Base-by-base conservation (phyloP, 176 grass and related monocot species). In the Elaeis guineensis region DNA sequence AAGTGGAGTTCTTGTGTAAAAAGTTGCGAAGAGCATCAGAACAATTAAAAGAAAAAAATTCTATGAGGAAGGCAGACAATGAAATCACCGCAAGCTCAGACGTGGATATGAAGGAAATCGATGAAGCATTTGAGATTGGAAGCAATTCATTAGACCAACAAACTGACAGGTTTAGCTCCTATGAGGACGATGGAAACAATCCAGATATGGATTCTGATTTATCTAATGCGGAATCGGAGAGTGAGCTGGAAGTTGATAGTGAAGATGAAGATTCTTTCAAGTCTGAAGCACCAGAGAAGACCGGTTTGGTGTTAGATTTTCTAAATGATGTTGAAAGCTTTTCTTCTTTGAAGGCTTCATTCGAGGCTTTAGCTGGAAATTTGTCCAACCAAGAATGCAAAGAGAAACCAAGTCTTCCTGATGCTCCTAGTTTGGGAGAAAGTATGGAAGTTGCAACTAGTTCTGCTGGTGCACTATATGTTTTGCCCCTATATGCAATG, bases 401-500 rank as follows among this genome's bases (percentile, higher is more conserved):
- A 25, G 61, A 79, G 18, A 67, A 77, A 51, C 18, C 56, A 17
- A 67, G 12, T 72, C 54, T 19, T 73, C 78, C 35, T 25, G 8
- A 32, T 55, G 16, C 59, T 78, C 48, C 16, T 62, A 54, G 18
- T 71, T 5, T 54, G 17, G 70, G 65, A 73, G 75, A 73, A 58
- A 15, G 30, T 28, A 7, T 44, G 58, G 63, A 74, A 54, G 48
- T 32, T 50, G 60, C 6, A 5, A 21, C 70, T 75, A 28, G 50
- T 65, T 79, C 64, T 5, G 60, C 49, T 59, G 69, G 35, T 61
- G 72, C 29, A 58, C 70, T 98, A 32, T 71, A 62, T 58, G 76
- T 98, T 39, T 80, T 98, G 74, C 93, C 87, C 53, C 81, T 98
- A 56, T 98, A 92, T 85, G 81, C 87, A 58, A 98, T 89, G 93